Evolutionary conservation across 2,329 filamentous ascomycete species (phyloP).

Genomic region (Atkinsonella hypoxylon): DNA sequence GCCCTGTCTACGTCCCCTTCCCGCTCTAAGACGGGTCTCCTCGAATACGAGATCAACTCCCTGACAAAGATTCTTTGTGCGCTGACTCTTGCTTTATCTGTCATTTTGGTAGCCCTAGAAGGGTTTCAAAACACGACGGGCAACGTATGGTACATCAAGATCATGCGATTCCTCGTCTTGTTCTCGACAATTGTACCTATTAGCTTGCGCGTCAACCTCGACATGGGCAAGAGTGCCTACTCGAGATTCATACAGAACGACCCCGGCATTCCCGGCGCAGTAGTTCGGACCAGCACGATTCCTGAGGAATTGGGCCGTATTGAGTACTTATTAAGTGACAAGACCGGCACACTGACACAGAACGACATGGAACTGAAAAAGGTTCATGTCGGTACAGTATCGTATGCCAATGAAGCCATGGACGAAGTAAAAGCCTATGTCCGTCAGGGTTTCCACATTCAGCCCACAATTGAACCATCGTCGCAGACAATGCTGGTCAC

Average conservation of each 20-base stretch:
- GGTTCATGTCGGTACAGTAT: conserved; percentile 94
- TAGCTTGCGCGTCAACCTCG: conserved; percentile 87
- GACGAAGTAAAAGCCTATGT: conserved; percentile 87
- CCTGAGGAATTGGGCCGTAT: conserved; percentile 92
- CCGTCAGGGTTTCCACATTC: conserved; percentile 63
- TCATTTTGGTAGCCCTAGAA: conserved; percentile 79
- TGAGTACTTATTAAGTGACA: conserved; percentile 92
- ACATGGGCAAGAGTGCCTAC: conserved; percentile 94
- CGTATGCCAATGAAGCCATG: conserved; percentile 97
- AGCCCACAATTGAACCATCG: conserved; percentile 31
- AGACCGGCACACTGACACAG: conserved; percentile 94
- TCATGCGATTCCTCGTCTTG: conserved; percentile 93
- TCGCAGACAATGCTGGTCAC: conserved; percentile 51
- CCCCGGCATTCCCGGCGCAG: conserved; percentile 76
- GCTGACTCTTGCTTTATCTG: conserved; percentile 73
- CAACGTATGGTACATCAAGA: conserved; percentile 83
- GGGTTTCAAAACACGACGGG: conserved; percentile 59
- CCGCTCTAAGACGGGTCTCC: conserved; percentile 81
- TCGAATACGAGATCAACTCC: conserved; percentile 95
- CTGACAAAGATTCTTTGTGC: conserved; percentile 91
- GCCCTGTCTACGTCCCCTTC: conserved; percentile 86
- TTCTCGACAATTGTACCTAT: conserved; percentile 99
- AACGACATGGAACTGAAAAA: conserved; percentile 99
- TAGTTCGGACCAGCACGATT: conserved; percentile 94
- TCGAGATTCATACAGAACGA: conserved; percentile 92